Base-by-base conservation (phyloP, 106 monocot genomes). In the Dioscorea dumetorum region DNA sequence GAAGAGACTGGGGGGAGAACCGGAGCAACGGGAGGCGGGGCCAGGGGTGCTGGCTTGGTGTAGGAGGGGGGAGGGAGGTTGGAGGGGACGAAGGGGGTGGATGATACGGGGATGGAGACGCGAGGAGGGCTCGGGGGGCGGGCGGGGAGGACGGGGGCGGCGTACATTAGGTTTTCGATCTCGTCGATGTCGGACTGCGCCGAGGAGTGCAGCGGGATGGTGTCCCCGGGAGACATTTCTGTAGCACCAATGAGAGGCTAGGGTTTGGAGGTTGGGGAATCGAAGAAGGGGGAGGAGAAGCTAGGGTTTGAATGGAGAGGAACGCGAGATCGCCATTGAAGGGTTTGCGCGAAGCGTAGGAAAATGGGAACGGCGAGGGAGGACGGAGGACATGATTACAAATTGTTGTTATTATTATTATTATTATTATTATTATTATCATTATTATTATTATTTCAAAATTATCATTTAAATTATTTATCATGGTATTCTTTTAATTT, bases 101-200 rank as follows among this genome's bases (percentile, higher is more conserved):
- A 60, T 49, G 81, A 75, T 70, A 75, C 53, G 52, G 74, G 84
- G 24, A 77, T 61, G 33, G 81, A 68, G 49, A 87, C 74, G 48
- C 82, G 81, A 15, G 84, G 81, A 13, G 86, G 82, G 18, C 73
- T 74, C 1, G 82, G 74, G 20, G 79, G 61, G 21, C 74, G 78
- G 5, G 87, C 87, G 34, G 92, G 89, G 57, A 84, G 84, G 62
- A 91, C 89, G 61, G 86, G 61, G 70, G 74, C 60, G 67, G 68
- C 65, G 80, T 84, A 60, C 72, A 97, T 92, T 67, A 92, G 86
- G 72, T 74, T 80, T 72, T 92, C 95, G 78, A 97, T 91, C 84
- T 97, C 95, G 76, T 97, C 95, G 75, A 97, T 97, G 82, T 97
- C 95, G 31, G 91, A 97, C 60, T 91, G 91, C 54, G 95, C 88